phyloP scores from a whole-genome alignment of 1,284 basidiomycete species.

The Papiliotrema nemorosa region DNA sequence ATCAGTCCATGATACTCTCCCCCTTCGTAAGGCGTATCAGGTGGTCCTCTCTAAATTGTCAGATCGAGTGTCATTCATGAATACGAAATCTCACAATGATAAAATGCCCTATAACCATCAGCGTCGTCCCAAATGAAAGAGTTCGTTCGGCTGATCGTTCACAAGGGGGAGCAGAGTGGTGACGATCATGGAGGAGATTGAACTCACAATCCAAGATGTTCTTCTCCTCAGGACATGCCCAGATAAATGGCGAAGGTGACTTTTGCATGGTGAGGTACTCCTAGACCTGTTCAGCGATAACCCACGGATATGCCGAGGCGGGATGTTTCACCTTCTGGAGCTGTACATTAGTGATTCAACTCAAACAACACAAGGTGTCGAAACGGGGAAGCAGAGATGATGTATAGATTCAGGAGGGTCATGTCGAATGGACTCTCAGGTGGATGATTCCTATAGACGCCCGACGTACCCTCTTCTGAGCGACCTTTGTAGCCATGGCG shows the following conservation, averaged over 20 bases:
- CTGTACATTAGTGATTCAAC: constrained; percentile 13
- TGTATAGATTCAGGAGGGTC: neutral
- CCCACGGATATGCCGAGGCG: neutral
- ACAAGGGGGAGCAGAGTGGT: no score
- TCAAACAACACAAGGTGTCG: neutral
- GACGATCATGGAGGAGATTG: no score
- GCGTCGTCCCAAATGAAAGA: no score
- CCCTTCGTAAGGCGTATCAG: constrained; percentile 85
- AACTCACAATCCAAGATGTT: constrained; percentile 66
- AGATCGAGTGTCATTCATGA: neutral
- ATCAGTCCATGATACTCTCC: constrained; percentile 80
- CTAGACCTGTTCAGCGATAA: constrained; percentile 50
- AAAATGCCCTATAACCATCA: constrained; percentile 68
- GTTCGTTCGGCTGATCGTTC: no score
- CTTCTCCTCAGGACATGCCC: constrained; percentile 91
- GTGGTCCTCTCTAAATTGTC: constrained; percentile 74
- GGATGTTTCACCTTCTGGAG: constrained; percentile 39
- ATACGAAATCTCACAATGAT: constrained; percentile 63
- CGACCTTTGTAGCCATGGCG: constrained; percentile 49
- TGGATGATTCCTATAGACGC: neutral
- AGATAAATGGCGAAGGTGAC: constrained; percentile 89
- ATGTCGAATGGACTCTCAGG: neutral
- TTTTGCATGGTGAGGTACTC: constrained; percentile 91
- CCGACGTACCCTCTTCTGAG: constrained; percentile 45
- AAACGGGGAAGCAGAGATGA: neutral